Base-by-base conservation (phyloP, 768 basidiomycete genomes). In the Saitozyma sp. region DNA sequence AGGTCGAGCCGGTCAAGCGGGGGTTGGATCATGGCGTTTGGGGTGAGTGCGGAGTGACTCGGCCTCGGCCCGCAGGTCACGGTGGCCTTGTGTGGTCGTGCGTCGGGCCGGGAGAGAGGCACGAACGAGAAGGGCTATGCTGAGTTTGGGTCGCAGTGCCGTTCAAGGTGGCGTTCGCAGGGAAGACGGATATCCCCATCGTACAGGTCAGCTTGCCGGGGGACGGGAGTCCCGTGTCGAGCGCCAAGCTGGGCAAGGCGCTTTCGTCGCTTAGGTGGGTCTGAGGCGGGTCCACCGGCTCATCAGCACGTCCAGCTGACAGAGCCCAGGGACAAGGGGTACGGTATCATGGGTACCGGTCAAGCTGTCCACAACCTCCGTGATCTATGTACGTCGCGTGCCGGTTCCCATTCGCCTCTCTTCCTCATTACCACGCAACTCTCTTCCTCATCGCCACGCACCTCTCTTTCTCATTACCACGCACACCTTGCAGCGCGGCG, bases 281-380 rank as follows among this genome's bases (percentile, higher is more conserved):
- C 9, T 17, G 29, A 29, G 29, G 29, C 29, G 2, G 8, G 19
- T 39, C 8, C 7, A 50, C 50, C 54, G 52, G 37, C 40, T 16
- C 20, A 14, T 38, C 11, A 51, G 19, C 4, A 39, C 10, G 2
- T 14, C 19, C 39, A 56, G 10, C 54, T 42, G 39, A 39, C 37
- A 8, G 16, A 3, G 7, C 19, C 4, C 55, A 58, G 71, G 29
- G 70, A 73, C 50, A 55, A 76, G 59, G 76, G 76, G 10, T 78
- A 76, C 53, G 60, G 59, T 3, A 65, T 78, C 43, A 60, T 78
- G 6, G 73, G 64, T 11, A 68, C 73, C 16, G 76, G 76, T 11
- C 76, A 78, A 59, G 59, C 62, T 8, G 73, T 78, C 0, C 76
- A 78, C 55, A 78, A 78, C 40, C 61, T 78, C 1, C 67, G 76